phyloP scores from a whole-genome alignment of 176 grass and related monocot genomes.

The Hordeum vulgare region DNA sequence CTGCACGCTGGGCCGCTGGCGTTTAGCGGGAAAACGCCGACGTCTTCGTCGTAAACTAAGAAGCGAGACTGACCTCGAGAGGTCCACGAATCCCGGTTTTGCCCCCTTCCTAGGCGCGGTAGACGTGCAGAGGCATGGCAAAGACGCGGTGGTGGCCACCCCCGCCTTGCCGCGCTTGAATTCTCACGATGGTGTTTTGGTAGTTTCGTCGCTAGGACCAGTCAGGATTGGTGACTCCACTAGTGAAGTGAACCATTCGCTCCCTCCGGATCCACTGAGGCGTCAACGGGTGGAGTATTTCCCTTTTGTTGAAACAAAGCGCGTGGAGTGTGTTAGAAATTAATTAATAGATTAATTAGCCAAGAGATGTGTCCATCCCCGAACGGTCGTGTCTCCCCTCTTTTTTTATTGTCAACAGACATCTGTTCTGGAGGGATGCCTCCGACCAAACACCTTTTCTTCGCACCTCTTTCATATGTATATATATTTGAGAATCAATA shows the following conservation, averaged over 20 bases:
- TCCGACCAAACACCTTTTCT: too few species aligned
- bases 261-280: neutral
- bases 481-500: too few species aligned
- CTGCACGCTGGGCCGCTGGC: neutral
- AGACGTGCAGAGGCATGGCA: neutral
- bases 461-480: too few species aligned
- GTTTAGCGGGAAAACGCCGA: neutral
- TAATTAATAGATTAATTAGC: too few species aligned
- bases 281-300: too few species aligned
- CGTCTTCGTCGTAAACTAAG: neutral
- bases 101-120: neutral
- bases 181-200: slow-evolving; percentile 4
- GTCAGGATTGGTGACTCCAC: slow-evolving; percentile 23
- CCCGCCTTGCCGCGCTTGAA: neutral
- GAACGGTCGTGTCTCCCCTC: too few species aligned
- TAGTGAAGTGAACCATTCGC: neutral
- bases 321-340: too few species aligned
- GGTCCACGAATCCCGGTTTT: neutral
- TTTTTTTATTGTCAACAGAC: too few species aligned
- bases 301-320: too few species aligned
- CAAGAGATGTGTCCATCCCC: too few species aligned
- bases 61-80: neutral
- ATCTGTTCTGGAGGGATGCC: too few species aligned
- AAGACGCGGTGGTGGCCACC: neutral
- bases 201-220: neutral